Percentiles rank a stretch among this genome's conserved stretches.
phyloP scores from a whole-genome alignment of 1,284 basidiomycete genomes.

The Ganoderma multipileum region DNA sequence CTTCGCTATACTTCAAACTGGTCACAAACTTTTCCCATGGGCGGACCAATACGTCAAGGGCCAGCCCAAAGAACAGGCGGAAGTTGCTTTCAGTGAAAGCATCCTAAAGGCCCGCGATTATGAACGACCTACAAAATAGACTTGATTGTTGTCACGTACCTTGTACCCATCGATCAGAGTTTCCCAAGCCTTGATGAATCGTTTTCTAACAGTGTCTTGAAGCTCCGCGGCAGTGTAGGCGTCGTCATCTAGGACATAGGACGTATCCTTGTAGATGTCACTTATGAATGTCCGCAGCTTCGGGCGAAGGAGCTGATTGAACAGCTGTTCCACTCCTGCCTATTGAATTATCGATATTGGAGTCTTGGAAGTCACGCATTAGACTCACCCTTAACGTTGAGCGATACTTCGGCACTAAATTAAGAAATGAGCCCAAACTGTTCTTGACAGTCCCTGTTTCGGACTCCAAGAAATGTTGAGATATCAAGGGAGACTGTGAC shows the following conservation, averaged over 20 bases:
- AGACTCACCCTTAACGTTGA: slow-evolving; percentile 70
- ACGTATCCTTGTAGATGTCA: slow-evolving; percentile 90
- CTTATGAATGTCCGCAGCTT: slow-evolving; percentile 83
- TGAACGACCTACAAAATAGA: neutral
- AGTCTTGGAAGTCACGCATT: neutral
- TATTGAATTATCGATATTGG: slow-evolving; percentile 40
- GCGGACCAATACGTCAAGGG: slow-evolving; percentile 85
- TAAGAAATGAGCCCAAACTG: slow-evolving; percentile 56
- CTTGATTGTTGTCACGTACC: slow-evolving; percentile 45
- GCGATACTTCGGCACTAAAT: slow-evolving; percentile 69
- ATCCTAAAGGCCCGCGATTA: slow-evolving; percentile 55
- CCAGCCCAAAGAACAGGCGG: slow-evolving; percentile 83
- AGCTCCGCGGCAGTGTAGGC: slow-evolving; percentile 84
- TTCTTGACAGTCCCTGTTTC: slow-evolving; percentile 61
- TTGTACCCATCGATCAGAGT: slow-evolving; percentile 84
- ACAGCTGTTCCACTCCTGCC: slow-evolving; percentile 91
- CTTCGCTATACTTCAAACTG: slow-evolving; percentile 89
- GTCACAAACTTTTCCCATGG: slow-evolving; percentile 94
- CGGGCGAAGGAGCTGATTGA: slow-evolving; percentile 91
- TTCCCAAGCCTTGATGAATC: slow-evolving; percentile 91
- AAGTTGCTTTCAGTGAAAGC: slow-evolving; percentile 90
- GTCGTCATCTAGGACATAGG: slow-evolving; percentile 91
- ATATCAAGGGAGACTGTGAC: slow-evolving; percentile 58
- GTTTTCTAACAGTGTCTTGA: slow-evolving; percentile 85
- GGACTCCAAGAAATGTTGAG: slow-evolving; percentile 72